phyloP scores from a whole-genome alignment of 306 rosid species.

The Vigna mungo region DNA sequence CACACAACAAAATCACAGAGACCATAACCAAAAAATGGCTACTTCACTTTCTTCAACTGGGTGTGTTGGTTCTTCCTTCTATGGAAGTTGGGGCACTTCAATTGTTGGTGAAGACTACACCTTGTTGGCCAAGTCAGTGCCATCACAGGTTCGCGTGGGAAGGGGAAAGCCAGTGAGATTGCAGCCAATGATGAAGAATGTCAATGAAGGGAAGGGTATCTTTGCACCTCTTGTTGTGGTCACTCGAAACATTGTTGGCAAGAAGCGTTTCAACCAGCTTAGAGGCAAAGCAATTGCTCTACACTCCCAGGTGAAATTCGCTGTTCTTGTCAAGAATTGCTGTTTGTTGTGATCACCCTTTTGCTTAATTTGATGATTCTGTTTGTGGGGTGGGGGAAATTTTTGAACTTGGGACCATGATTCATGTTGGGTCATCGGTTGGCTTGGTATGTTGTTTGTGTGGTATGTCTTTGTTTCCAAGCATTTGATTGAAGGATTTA shows the following conservation, averaged over 20 bases:
- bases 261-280: slow-evolving; percentile 90
- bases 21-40: slow-evolving; percentile 55
- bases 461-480: slow-evolving; percentile 31
- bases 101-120: slow-evolving; percentile 73
- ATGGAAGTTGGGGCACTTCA: slow-evolving; percentile 82
- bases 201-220: slow-evolving; percentile 94
- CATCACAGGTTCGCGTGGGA: slow-evolving; percentile 62
- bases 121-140: slow-evolving; percentile 57
- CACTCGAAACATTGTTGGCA: slow-evolving; percentile 76
- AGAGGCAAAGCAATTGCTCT: slow-evolving; percentile 98
- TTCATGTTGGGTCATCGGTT: not conserved
- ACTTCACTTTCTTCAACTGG: slow-evolving; percentile 67
- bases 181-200: slow-evolving; percentile 92
- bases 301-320: slow-evolving; percentile 83
- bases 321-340: not conserved
- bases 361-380: slow-evolving; percentile 3
- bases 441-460: not conserved
- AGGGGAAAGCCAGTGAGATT: slow-evolving; percentile 57
- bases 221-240: slow-evolving; percentile 90
- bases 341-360: not conserved
- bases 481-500: slow-evolving; percentile 22
- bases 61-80: slow-evolving; percentile 66
- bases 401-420: slow-evolving; percentile 24
- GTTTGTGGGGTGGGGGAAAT: slow-evolving; percentile 16
- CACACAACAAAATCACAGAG: slow-evolving; percentile 12